phyloP scores from a whole-genome alignment of 768 basidiomycete species.

The Lactarius quietus region DNA sequence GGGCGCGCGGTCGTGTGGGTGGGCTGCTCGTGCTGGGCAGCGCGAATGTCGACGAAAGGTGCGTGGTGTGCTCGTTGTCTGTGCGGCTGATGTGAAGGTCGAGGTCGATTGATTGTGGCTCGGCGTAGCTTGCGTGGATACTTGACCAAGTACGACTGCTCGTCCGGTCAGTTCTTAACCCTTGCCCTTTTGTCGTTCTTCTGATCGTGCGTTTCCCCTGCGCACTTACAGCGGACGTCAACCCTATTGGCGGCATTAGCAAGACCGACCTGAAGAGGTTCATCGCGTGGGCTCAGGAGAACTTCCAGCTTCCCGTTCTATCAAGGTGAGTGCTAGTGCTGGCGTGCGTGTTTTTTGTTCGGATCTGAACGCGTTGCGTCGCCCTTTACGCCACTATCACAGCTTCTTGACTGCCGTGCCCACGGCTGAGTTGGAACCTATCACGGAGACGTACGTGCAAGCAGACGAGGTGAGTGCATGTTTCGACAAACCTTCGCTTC shows the following conservation, averaged over 20 bases:
- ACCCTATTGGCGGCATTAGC: constrained; percentile 97
- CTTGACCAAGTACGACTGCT: constrained; percentile 97
- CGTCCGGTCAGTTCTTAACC: constrained; percentile 53
- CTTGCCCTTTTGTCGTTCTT: background rate
- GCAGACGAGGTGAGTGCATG: constrained; percentile 73
- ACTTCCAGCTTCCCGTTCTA: constrained; percentile 85
- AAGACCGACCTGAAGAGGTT: constrained; percentile 97
- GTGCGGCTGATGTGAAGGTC: background rate
- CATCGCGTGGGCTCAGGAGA: constrained; percentile 74
- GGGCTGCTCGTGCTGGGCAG: constrained; percentile 92
- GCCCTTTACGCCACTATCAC: background rate
- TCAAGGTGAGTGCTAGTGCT: constrained; percentile 50
- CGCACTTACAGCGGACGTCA: constrained; percentile 73
- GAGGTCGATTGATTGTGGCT: background rate
- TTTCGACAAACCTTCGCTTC: background rate
- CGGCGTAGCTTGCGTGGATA: constrained; percentile 81
- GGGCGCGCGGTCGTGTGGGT: constrained; percentile 79
- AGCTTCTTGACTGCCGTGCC: constrained; percentile 92
- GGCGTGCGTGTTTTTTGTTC: background rate
- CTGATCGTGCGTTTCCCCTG: constrained; percentile 21
- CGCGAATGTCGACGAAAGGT: constrained; percentile 98
- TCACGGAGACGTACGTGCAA: constrained; percentile 91
- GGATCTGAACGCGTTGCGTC: background rate
- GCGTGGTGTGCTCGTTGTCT: background rate
- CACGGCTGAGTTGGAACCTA: constrained; percentile 94